Percentiles rank a stretch among this genome's conserved stretches.
These are phyloP conservation scores for Yarrowia sp. DNA, from an alignment of 805 yeast genomes.

Conservation along the genomic window DNA sequence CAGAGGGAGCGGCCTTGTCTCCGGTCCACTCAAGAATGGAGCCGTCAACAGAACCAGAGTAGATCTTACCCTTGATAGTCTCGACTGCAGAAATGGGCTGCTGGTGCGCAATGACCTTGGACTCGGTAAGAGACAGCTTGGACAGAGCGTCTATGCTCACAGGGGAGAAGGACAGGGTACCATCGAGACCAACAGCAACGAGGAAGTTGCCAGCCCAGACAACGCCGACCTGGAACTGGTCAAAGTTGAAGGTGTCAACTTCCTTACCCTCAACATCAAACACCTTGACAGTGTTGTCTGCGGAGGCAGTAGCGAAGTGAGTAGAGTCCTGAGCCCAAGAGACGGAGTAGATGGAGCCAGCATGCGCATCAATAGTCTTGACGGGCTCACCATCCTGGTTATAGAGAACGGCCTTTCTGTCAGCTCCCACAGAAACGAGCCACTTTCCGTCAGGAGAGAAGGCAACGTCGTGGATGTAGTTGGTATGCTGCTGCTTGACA, in stretches of 20 bases:
- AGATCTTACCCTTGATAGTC: slow-evolving; percentile 33
- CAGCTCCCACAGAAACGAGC: slow-evolving; percentile 80
- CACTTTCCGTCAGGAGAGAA: slow-evolving; percentile 77
- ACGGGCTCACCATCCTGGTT: slow-evolving; percentile 78
- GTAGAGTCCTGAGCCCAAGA: slow-evolving; percentile 60
- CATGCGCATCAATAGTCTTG: slow-evolving; percentile 48
- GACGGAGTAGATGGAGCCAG: slow-evolving; percentile 77
- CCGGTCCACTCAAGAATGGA: slow-evolving; percentile 55
- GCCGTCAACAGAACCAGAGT: slow-evolving; percentile 84
- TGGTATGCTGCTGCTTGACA: slow-evolving; percentile 69
- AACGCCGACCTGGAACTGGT: slow-evolving; percentile 71
- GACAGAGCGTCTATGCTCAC: slow-evolving; percentile 28
- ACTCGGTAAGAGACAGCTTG: slow-evolving; percentile 26
- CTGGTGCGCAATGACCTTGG: slow-evolving; percentile 67
- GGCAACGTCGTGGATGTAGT: slow-evolving; percentile 74
- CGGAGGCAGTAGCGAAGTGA: slow-evolving; percentile 73
- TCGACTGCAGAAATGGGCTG: slow-evolving; percentile 65
- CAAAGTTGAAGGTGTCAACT: background rate
- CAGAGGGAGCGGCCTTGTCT: slow-evolving; percentile 25
- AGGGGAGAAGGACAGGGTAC: slow-evolving; percentile 63
- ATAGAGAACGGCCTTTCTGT: slow-evolving; percentile 69
- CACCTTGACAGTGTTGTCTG: slow-evolving; percentile 70
- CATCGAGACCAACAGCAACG: slow-evolving; percentile 66
- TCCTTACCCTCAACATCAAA: slow-evolving; percentile 48
- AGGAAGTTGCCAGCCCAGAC: slow-evolving; percentile 58